phyloP scores from a whole-genome alignment of 2,329 filamentous ascomycete species.

The Epichloe uncinata region DNA sequence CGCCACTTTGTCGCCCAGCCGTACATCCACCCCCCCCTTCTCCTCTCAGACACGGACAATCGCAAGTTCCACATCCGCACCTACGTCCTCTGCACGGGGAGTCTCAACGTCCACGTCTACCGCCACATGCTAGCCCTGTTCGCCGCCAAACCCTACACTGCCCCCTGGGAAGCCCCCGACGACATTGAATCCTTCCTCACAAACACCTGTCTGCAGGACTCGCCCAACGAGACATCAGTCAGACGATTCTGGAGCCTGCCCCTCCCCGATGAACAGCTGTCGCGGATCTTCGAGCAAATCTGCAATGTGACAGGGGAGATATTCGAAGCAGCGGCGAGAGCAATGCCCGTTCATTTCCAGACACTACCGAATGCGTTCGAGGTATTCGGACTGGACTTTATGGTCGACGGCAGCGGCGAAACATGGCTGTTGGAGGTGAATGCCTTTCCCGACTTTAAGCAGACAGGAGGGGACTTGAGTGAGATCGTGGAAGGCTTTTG shows the following conservation, averaged over 20 bases:
- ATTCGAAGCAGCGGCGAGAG: conserved; percentile 75
- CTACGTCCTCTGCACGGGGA: conserved; percentile 73
- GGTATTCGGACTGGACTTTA: conserved; percentile 80
- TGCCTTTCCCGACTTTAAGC: conserved; percentile 89
- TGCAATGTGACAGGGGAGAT: conserved; percentile 58
- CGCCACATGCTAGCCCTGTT: conserved; percentile 87
- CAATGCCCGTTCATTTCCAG: conserved; percentile 86
- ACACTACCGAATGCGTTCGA: conserved; percentile 81
- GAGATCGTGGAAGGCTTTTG: conserved; percentile 65
- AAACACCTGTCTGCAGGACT: conserved; percentile 82
- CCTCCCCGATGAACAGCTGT: conserved; percentile 38
- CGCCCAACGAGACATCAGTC: conserved; percentile 48
- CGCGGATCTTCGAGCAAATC: conserved; percentile 59
- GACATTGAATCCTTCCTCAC: conserved; percentile 69
- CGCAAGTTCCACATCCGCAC: conserved; percentile 92
- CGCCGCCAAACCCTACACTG: conserved; percentile 57
- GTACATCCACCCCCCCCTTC: conserved; percentile 78
- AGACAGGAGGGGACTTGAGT: conserved; percentile 73
- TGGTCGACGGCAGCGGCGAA: conserved; percentile 53
- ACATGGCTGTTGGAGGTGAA: conserved; percentile 85
- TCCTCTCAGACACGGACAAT: conserved; percentile 46
- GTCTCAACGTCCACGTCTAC: conserved; percentile 75
- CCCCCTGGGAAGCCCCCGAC: conserved; percentile 42
- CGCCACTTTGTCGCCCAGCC: conserved; percentile 93
- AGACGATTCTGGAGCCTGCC: conserved; percentile 59